Evolutionary conservation across 805 yeast genomes (phyloP), one percentile per base, ranked within the genome.

Genomic region (Blastobotrys chiropterorum): DNA sequence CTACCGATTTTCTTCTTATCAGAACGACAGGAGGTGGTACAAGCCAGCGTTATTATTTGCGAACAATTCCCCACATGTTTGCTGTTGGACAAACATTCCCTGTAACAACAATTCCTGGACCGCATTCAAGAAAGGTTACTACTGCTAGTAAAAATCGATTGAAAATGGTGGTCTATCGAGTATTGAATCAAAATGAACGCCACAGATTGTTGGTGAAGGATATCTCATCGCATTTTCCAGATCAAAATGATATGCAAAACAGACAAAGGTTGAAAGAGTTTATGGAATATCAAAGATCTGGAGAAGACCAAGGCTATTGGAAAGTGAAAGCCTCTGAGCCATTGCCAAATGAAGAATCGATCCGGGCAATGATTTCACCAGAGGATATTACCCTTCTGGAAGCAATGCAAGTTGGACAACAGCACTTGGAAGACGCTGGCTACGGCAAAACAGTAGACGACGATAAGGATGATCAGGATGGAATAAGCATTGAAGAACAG

Each of bases 171-270:
- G 98, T 90, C 1, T 92, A 80, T 62, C 79, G 98, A 49, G 86
- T 90, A 0, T 73, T 94, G 68, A 88, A 90, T 66, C 80, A 82
- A 55, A 82, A 78, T 45, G 85, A 85, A 2, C 78, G 81, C 38
- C 82, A 85, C 40, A 75, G 98, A 38, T 74, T 94, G 42, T 76
- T 87, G 5, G 95, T 94, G 8, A 83, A 83, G 57, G 98, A 94
- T 58, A 87, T 94, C 19, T 82, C 96, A 0, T 79, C 79, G 48
- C 97, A 92, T 72, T 94, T 94, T 65, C 98, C 99, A 0, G 98
- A 90, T 59, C 97, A 90, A 67, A 90, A 86, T 63, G 98, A 94
- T 63, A 90, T 92, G 88, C 99, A 94, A 67, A 92, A 89, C 65
- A 79, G 99, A 61, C 98, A 92, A 70, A 77, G 97, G 56, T 76